Conservation (phyloP, 2,329 filamentous ascomycete genomes). For the Metarhizium humberi region DNA sequence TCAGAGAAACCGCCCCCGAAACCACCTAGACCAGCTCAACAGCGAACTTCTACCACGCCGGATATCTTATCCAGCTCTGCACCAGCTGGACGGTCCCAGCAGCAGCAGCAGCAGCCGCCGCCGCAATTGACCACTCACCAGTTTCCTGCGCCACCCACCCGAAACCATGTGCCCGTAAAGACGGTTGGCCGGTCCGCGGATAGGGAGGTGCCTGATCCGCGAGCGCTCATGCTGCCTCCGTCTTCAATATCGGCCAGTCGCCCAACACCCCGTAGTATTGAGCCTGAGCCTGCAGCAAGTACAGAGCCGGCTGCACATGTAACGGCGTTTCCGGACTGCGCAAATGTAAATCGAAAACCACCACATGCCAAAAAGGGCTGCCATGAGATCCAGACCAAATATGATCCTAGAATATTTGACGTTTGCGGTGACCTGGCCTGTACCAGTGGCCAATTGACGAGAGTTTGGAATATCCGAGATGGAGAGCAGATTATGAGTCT, state of each 20-base stretch:
- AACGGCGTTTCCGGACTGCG: slow-evolving; percentile 72
- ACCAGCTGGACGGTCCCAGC: slow-evolving; percentile 17
- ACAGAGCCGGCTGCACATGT: slow-evolving; percentile 38
- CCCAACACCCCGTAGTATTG: neutral
- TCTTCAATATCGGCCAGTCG: slow-evolving; percentile 9
- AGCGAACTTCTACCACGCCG: slow-evolving; percentile 11
- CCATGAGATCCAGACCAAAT: slow-evolving; percentile 73
- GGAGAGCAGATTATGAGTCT: slow-evolving; percentile 76
- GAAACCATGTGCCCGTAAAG: slow-evolving; percentile 21
- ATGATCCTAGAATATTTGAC: slow-evolving; percentile 79
- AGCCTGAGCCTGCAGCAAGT: slow-evolving; percentile 15
- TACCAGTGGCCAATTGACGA: slow-evolving; percentile 76
- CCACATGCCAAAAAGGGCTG: slow-evolving; percentile 64
- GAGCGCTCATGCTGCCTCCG: slow-evolving; percentile 1
- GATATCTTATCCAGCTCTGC: slow-evolving; percentile 13
- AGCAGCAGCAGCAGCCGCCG: slow-evolving; percentile 16
- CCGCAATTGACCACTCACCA: slow-evolving; percentile 15
- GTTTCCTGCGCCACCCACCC: slow-evolving; percentile 19
- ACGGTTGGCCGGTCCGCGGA: slow-evolving; percentile 27
- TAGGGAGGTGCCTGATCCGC: slow-evolving; percentile 8
- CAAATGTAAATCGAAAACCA: slow-evolving; percentile 73
- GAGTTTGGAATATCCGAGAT: slow-evolving; percentile 77
- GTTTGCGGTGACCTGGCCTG: slow-evolving; percentile 83
- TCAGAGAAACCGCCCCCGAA: slow-evolving; percentile 28
- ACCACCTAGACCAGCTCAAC: slow-evolving; percentile 31